Base-by-base conservation (phyloP, 768 basidiomycete genomes). In the Cyclocybe cylindracea region DNA sequence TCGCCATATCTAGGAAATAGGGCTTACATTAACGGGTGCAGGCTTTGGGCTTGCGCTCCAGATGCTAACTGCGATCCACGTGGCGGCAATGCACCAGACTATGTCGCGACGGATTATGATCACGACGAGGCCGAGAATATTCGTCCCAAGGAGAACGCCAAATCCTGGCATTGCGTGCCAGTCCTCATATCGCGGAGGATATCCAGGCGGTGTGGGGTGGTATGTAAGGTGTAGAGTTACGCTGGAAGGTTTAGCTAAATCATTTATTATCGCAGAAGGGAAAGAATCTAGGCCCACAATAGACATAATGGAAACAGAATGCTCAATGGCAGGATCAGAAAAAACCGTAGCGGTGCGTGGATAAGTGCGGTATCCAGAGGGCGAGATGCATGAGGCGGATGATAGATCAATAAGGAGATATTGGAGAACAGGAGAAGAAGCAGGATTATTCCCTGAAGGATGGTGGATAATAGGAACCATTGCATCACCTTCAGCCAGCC, bases 291-390 rank as follows among this genome's bases (percentile, higher is more conserved):
- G 33, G 54, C 83, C 70, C 50, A 89, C 82, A 75, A 88, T 43
- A 82, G 83, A 60, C 66, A 78, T 48, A 78, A 61, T 0, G 80
- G 77, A 54, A 91, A 85, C 51, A 88, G 70, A 34, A 88, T 70
- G 3, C 68, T 69, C 24, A 86, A 65, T 2, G 83, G 80, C 2
- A 86, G 63, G 29, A 78, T 67, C 37, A 80, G 66, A 64, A 87
- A 87, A 53, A 92, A 85, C 2, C 90, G 78, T 47, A 96, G 74
- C 0, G 95, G 95, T 0, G 90, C 89, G 59, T 97, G 94, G 50
- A 97, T 90, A 57, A 95, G 85, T 0, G 85, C 77, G 33, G 82
- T 84, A 66, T 94, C 92, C 37, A 95, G 66, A 0, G 91, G 91
- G 1, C 84, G 78, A 0, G 70, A 65, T 18, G 71, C 71, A 0